Evolutionary conservation across 352 stramenopile genomes (phyloP).

Genomic region (Globisporangium alternatum): DNA sequence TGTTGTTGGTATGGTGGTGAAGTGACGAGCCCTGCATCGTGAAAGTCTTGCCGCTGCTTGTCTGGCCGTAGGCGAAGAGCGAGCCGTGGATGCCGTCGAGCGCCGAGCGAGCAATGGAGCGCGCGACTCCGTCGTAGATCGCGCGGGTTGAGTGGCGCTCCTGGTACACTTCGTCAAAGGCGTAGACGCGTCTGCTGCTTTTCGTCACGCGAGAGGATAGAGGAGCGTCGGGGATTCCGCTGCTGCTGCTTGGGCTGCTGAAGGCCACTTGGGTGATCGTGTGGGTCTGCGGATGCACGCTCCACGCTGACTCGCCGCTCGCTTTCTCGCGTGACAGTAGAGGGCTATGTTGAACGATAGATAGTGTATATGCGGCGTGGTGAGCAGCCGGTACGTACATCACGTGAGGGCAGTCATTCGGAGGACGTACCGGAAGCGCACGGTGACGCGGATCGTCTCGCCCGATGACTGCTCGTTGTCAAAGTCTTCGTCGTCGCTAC

Average conservation of each 20-base stretch:
- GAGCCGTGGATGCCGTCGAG: constrained; percentile 26
- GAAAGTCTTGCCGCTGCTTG: constrained; percentile 40
- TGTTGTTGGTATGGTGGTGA: constrained; percentile 5
- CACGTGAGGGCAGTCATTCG: neutral
- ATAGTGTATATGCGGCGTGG: too few species aligned
- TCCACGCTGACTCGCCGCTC: neutral
- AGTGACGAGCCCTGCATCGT: constrained; percentile 40
- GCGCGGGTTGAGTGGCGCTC: constrained; percentile 34
- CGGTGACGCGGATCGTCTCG: constrained; percentile 9
- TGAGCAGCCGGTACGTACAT: too few species aligned
- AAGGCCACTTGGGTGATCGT: constrained; percentile 1
- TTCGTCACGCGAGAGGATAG: neutral
- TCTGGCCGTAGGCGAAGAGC: constrained; percentile 48
- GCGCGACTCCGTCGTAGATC: constrained; percentile 17
- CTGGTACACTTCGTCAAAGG: constrained; percentile 54
- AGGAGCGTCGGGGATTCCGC: neutral
- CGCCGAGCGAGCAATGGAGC: constrained; percentile 8
- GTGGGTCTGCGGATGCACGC: constrained; percentile 6
- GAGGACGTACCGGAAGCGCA: constrained; percentile 1
- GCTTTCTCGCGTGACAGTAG: constrained; percentile 2
- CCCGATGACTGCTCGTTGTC: neutral
- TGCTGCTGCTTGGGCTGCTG: neutral
- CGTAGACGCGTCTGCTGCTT: constrained; percentile 21
- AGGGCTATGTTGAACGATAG: neutral
- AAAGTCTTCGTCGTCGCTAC: constrained; percentile 10